Conservation (phyloP, 2,329 filamentous ascomycete species). For the Mycocentrospora acerina region DNA sequence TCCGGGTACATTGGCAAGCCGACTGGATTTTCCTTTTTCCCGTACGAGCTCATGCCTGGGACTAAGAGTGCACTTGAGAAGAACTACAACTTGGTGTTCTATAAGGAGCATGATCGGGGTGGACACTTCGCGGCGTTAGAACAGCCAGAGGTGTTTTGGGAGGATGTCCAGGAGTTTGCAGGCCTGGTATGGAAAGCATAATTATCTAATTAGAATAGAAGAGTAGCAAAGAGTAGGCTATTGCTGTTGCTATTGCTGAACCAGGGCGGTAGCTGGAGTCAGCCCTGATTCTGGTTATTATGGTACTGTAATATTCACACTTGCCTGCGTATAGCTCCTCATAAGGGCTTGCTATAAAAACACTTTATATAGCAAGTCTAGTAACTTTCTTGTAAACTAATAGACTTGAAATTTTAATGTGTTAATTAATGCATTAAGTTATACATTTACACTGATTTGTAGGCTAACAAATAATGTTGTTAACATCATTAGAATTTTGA, state of each 20-base stretch:
- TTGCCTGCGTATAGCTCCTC: no score
- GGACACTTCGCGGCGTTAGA: slow-evolving; percentile 59
- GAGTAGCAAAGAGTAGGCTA: no score
- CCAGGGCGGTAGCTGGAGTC: no score
- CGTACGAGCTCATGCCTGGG: slow-evolving; percentile 44
- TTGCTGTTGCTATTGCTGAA: no score
- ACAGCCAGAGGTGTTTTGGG: slow-evolving; percentile 44
- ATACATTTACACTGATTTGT: neutral
- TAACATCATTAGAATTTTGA: slow-evolving; percentile 4
- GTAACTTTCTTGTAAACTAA: no score
- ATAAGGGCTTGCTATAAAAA: no score
- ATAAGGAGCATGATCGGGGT: slow-evolving; percentile 46
- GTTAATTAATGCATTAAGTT: neutral
- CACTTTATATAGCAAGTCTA: no score
- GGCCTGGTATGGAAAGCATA: slow-evolving; percentile 38
- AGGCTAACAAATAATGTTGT: neutral
- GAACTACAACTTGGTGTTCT: slow-evolving; percentile 43
- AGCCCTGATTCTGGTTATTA: no score
- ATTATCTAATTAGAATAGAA: no score
- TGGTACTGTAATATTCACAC: no score
- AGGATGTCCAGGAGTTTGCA: slow-evolving; percentile 51
- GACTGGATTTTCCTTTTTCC: slow-evolving; percentile 48
- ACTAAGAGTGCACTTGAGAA: slow-evolving; percentile 42
- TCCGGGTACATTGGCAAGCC: slow-evolving; percentile 35
- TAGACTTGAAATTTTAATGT: no score